These are phyloP conservation scores for Hydnum rufescens DNA, from an alignment of 768 basidiomycete genomes.

Conservation along the genomic window DNA sequence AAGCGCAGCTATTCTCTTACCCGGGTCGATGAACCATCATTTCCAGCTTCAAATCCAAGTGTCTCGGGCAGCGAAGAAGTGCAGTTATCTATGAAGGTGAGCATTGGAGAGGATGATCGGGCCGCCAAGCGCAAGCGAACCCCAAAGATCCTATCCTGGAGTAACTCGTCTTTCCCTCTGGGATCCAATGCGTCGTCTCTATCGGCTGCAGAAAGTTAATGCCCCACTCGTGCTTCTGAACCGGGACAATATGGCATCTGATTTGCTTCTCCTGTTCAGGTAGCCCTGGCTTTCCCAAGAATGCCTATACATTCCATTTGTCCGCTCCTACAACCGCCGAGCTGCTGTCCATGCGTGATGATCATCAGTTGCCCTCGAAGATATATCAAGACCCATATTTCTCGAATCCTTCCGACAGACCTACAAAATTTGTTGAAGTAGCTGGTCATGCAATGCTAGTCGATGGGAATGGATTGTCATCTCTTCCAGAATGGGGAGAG, in stretches of 20 bases:
- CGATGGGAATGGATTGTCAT: conserved; percentile 35
- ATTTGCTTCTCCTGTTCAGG: background rate
- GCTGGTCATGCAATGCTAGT: conserved; percentile 57
- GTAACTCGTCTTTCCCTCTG: background rate
- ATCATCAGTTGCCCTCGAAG: conserved; percentile 26
- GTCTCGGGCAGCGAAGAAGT: too few relatives aligned
- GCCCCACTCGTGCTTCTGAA: background rate
- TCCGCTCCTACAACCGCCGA: conserved; percentile 24
- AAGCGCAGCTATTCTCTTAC: too few relatives aligned
- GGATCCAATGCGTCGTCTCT: background rate
- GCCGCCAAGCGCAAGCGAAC: background rate
- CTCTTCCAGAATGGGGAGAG: conserved; percentile 39
- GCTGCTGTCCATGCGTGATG: conserved; percentile 26
- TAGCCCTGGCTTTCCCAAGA: background rate
- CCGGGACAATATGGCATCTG: background rate
- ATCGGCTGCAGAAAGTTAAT: background rate
- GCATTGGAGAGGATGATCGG: too few relatives aligned
- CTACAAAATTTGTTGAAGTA: conserved; percentile 47
- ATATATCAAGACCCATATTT: conserved; percentile 69
- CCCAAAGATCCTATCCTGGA: background rate
- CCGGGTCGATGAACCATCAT: too few relatives aligned
- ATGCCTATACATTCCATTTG: conserved; percentile 8
- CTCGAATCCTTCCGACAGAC: conserved; percentile 48
- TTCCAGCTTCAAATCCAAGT: too few relatives aligned
- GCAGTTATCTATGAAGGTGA: too few relatives aligned